Conservation (phyloP, 2,329 filamentous ascomycete species). For the Rutstroemia sp. region DNA sequence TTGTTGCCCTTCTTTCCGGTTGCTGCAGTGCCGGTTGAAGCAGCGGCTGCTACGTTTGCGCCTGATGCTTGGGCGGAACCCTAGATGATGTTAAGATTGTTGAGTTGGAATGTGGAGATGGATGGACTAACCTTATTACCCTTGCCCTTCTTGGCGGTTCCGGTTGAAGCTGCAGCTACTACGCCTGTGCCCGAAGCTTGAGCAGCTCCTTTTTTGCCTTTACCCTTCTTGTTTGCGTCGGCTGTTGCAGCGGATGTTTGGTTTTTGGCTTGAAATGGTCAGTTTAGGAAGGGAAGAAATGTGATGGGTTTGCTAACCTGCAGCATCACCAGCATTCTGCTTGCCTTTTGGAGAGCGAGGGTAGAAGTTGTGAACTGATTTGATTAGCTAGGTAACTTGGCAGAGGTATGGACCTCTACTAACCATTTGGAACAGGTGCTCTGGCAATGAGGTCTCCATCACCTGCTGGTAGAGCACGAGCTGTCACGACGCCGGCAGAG, state of each 20-base stretch:
- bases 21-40: background rate
- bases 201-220: background rate
- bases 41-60: background rate
- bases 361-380: conserved; percentile 15
- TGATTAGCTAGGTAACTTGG: background rate
- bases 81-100: background rate
- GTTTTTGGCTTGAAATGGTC: background rate
- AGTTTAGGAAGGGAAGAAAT: background rate
- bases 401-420: background rate
- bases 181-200: background rate
- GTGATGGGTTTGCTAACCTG: background rate
- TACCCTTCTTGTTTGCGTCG: background rate
- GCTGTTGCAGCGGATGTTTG: background rate
- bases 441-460: conserved; percentile 16
- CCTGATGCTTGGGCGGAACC: background rate
- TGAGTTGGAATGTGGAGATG: background rate
- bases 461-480: conserved; percentile 21
- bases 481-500: conserved; percentile 30
- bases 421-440: conserved; percentile 16
- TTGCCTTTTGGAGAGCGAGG: conserved; percentile 18
- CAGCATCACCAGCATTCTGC: background rate
- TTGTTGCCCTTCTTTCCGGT: conserved; percentile 10
- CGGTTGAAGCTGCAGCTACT: background rate
- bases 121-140: background rate
- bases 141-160: conserved; percentile 4